A percentile compares a stretch with the other conserved stretches of the same genome.
phyloP scores from a whole-genome alignment of 306 rosid genomes.

The Acacia melanoxylon region DNA sequence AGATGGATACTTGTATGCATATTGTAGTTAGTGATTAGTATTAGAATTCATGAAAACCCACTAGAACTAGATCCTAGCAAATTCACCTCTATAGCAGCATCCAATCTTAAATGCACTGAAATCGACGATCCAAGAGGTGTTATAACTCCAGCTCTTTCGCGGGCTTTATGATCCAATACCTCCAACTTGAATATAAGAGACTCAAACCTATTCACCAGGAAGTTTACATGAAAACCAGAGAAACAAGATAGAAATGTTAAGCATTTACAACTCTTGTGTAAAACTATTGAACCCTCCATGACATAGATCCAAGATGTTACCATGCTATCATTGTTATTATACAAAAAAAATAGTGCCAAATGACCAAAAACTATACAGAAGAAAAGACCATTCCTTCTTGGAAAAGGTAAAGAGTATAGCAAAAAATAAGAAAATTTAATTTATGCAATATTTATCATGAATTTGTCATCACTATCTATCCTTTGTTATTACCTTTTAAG shows the following conservation, averaged over 20 bases:
- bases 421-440: neutral
- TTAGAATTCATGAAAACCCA: neutral
- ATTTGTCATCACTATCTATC: neutral
- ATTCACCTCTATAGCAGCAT: slow-evolving; percentile 83
- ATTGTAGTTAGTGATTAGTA: neutral
- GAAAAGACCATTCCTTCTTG: neutral
- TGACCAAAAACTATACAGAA: slow-evolving; percentile 3
- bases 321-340: neutral
- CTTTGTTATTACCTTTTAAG: neutral
- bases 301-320: neutral
- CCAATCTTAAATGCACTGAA: slow-evolving; percentile 73
- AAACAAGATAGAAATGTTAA: neutral
- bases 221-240: slow-evolving; percentile 31
- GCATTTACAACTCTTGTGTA: neutral
- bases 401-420: neutral
- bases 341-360: slow-evolving; percentile 16
- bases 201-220: slow-evolving; percentile 69
- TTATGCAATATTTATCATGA: neutral
- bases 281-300: neutral
- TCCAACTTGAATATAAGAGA: slow-evolving; percentile 86
- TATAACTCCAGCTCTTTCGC: slow-evolving; percentile 94
- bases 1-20: neutral
- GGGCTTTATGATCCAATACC: slow-evolving; percentile 94
- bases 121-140: slow-evolving; percentile 88
- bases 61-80: neutral